Conservation (phyloP, 73 alveolate species). For the Paramecium sonneborni region DNA sequence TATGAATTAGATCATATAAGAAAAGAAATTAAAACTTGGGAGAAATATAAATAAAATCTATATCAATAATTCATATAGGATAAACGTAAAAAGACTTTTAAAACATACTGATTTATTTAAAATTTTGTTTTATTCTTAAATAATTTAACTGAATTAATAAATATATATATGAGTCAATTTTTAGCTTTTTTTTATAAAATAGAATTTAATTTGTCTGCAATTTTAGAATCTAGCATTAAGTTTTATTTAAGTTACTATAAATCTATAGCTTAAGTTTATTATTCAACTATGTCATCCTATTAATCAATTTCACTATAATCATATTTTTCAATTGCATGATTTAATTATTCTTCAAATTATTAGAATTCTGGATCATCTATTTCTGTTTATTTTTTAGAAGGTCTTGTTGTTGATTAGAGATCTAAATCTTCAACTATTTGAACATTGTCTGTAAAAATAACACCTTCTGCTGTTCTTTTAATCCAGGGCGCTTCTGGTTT, state of each 20-base stretch:
- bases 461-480: constrained; percentile 66
- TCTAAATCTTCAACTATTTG: constrained; percentile 58
- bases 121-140: neutral
- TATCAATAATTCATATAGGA: neutral
- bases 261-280: neutral
- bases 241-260: neutral
- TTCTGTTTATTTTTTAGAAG: constrained; percentile 2
- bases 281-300: constrained; percentile 36
- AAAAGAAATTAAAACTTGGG: neutral
- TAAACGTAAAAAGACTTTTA: neutral
- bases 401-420: constrained; percentile 49
- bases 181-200: constrained; percentile 28
- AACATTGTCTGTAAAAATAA: constrained; percentile 65
- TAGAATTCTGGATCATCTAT: constrained; percentile 6
- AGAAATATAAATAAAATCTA: neutral
- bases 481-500: constrained; percentile 71
- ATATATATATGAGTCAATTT: neutral
- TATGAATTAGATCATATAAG: neutral
- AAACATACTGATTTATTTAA: neutral
- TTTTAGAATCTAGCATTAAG: constrained; percentile 34
- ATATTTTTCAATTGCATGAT: neutral
- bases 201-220: constrained; percentile 34
- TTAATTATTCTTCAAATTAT: neutral
- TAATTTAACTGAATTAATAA: neutral
- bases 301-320: constrained; percentile 52